These are phyloP conservation scores for Pavlovales sp. DNA, from an alignment of 208 protist genomes.

Conservation along the genomic window DNA sequence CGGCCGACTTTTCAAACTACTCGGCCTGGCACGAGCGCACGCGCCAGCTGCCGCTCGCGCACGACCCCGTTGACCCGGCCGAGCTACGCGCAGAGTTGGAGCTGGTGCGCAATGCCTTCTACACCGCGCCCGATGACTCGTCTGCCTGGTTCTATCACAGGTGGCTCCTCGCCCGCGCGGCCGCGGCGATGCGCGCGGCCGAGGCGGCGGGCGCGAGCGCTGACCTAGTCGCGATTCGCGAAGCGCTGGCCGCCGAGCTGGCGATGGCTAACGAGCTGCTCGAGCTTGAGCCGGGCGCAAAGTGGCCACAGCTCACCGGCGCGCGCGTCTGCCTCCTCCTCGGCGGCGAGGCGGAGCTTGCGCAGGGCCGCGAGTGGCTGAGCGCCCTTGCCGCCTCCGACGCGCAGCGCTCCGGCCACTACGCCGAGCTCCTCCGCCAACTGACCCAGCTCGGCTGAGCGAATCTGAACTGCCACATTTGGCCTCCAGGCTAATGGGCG, in stretches of 20 bases:
- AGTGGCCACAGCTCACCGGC: neutral
- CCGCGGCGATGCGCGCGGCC: too few species aligned
- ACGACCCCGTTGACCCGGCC: neutral
- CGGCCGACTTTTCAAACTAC: slow-evolving; percentile 93
- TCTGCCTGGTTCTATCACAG: slow-evolving; percentile 54
- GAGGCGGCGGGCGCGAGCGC: neutral
- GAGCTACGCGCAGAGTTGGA: neutral
- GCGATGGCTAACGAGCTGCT: neutral
- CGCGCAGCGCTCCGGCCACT: neutral
- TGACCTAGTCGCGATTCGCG: neutral
- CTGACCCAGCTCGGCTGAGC: too few species aligned
- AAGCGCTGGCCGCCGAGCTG: neutral
- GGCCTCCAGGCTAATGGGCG: too few species aligned
- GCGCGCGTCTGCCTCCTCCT: neutral
- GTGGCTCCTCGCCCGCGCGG: slow-evolving; percentile 42
- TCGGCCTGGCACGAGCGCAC: slow-evolving; percentile 89
- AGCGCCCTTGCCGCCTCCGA: neutral
- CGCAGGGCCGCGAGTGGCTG: neutral
- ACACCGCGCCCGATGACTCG: slow-evolving; percentile 48
- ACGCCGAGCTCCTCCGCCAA: neutral
- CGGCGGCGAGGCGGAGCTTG: too few species aligned
- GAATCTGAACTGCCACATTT: too few species aligned
- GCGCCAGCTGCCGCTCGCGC: slow-evolving; percentile 44
- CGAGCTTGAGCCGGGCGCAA: neutral
- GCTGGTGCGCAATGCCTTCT: slow-evolving; percentile 44